Evolutionary conservation across 495 filamentous ascomycete species (phyloP), one percentile per base, ranked within the genome.

Genomic region (Sphaerosporella brunnea): DNA sequence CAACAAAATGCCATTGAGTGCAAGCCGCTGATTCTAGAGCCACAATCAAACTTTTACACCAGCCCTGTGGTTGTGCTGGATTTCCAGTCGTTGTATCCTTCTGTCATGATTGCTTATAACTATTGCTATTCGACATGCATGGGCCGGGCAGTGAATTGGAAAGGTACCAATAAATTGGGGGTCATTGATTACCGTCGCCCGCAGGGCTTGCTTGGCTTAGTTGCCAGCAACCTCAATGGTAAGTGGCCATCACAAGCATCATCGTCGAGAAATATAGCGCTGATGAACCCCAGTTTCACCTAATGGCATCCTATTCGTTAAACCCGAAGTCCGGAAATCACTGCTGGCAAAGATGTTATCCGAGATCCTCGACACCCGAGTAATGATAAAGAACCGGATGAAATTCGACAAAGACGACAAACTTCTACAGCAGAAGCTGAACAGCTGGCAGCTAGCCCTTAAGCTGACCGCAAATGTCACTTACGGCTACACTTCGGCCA

Each of bases 381-480:
- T 97, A 19, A 97, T 97, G 90, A 84, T 97, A 38, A 97, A 97
- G 66, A 79, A 75, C 48, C 90, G 90, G 19, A 96, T 96, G 92
- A 94, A 95, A 62, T 64, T 74, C 46, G 83, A 94, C 63, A 93
- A 87, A 61, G 78, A 93, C 51, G 90, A 96, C 65, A 86, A 76
- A 53, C 72, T 75, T 1, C 62, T 96, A 19, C 86, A 96, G 58
- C 76, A 80, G 40, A 75, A 95, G 11, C 72, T 96, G 7, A 90
- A 96, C 69, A 93, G 94, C 62, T 69, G 92, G 58, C 90, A 97
- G 53, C 66, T 97, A 0, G 90, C 90, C 1, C 73, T 97, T n/a
- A 97, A 97, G 60, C 71, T 97, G 11, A 85, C 95, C 36, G 92
- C 90, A 4, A 97, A 97, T 53, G 90, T 97, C 49, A 97, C 92